Evolutionary conservation across 805 yeast genomes (phyloP).

Genomic region (Sporopachydermia lactativora): DNA sequence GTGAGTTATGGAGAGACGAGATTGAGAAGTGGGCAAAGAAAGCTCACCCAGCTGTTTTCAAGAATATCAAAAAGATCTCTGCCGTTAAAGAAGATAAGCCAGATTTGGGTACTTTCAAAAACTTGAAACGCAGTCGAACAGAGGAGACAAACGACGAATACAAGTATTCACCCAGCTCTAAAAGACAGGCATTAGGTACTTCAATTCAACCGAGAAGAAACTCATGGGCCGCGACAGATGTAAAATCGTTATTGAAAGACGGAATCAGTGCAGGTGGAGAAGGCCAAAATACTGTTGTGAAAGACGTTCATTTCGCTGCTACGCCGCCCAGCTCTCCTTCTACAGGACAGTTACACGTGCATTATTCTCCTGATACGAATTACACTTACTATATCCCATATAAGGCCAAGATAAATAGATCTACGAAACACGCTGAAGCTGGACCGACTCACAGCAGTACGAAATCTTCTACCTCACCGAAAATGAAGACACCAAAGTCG

Average conservation of each 20-base stretch:
- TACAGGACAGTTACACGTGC: background rate
- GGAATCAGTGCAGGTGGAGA: background rate
- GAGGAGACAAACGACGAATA: background rate
- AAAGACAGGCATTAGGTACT: background rate
- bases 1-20: conserved; percentile 22
- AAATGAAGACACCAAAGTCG: background rate
- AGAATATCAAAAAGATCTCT: conserved; percentile 7
- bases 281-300: background rate
- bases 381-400: background rate
- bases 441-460: too few relatives aligned
- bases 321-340: background rate
- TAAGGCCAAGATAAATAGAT: background rate
- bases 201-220: background rate
- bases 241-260: background rate
- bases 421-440: background rate
- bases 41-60: conserved; percentile 16
- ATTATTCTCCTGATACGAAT: background rate
- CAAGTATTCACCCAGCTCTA: background rate
- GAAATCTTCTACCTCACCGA: background rate
- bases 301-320: background rate
- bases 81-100: background rate
- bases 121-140: background rate
- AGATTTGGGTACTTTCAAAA: background rate
- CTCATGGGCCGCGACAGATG: background rate
- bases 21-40: conserved; percentile 22